These are phyloP conservation scores for Microdochium nivale DNA, from an alignment of 2,329 filamentous ascomycete species.

Conservation along the genomic window DNA sequence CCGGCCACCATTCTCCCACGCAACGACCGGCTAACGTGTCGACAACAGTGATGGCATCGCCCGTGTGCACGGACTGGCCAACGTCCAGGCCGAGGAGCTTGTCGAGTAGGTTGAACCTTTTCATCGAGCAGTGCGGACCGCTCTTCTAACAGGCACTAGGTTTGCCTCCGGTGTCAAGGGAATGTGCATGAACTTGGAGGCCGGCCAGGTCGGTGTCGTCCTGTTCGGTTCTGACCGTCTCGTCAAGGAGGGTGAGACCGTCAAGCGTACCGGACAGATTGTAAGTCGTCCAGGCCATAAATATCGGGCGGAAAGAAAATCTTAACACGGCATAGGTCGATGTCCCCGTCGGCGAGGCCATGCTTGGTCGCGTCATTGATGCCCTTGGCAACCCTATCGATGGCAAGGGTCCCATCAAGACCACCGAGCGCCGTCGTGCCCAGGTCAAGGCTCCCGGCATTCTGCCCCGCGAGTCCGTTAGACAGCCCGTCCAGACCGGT, in stretches of 20 bases:
- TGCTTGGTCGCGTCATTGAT: conserved; percentile 97
- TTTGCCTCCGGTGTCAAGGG: conserved; percentile 99
- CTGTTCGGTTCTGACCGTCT: conserved; percentile 99
- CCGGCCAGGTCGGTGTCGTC: conserved; percentile 99
- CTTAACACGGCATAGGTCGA: conserved; percentile 62
- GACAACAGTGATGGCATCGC: conserved; percentile 93
- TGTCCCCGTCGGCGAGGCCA: conserved; percentile 83
- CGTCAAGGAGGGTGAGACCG: conserved; percentile 98
- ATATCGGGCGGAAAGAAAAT: not conserved
- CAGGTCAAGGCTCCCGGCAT: conserved; percentile 99
- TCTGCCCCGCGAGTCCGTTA: conserved; percentile 92
- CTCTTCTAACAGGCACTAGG: conserved; percentile 38
- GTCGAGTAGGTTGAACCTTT: conserved; percentile 71
- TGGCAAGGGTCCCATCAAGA: conserved; percentile 95
- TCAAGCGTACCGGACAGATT: conserved; percentile 99
- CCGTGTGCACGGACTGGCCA: conserved; percentile 99
- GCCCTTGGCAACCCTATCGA: conserved; percentile 99
- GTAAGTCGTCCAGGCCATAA: conserved; percentile 46
- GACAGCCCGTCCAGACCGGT: conserved; percentile 98
- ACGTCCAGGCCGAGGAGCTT: conserved; percentile 99
- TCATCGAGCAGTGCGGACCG: conserved; percentile 10
- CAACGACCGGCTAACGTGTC: conserved; percentile 10
- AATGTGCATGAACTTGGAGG: conserved; percentile 99
- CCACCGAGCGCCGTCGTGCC: conserved; percentile 86
- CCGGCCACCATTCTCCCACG: not conserved